Evolutionary conservation across 1,284 basidiomycete species (phyloP), one percentile per base, ranked within the genome.

Genomic region (Rhodotorula mucilaginosa): DNA sequence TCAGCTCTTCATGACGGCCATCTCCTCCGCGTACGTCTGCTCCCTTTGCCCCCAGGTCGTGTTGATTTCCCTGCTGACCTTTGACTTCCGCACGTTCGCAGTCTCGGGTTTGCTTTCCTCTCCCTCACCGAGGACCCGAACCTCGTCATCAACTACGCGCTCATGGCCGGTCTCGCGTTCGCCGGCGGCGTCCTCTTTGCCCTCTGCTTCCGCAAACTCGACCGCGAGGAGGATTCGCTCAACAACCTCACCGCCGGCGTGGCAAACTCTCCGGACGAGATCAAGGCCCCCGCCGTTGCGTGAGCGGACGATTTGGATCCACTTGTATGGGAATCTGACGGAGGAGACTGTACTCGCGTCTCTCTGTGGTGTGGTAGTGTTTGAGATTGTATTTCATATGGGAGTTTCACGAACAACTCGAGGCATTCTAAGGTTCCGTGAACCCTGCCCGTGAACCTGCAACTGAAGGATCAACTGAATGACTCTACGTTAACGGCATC

Each of bases 121-220:
- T 74, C 82, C 2, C 76, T 87, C 58, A 82, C 84, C 15, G 74
- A 77, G 10, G 86, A 87, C 80, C 86, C 86, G 46, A 68, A 77
- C 64, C 78, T 82, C 39, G 78, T 80, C 44, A 54, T 59, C 59
- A 71, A 68, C 58, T 69, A 83, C 75, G 82, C 85, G 48, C 82
- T 83, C 29, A 82, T 86, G n/a, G 85, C 83, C 73, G 80, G 84
- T 58, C 78, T 85, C 57, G 83, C 86, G 39, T 84, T 83, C 64
- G 77, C 86, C 65, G 83, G 82, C 44, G 86, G 85, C 16, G 66
- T 81, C 66, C 62, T 86, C 23, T 90, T 92, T 83, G 91, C 87
- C 86, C 78, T 86, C 72, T 82, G 83, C 46, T 86, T 88, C 75
- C 23, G 69, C 3, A 46, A 68, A 0, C 70, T 77, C 46, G 78